phyloP scores from a whole-genome alignment of 192 early-diverging fungal genomes.

The Rhizophlyctis rosea region DNA sequence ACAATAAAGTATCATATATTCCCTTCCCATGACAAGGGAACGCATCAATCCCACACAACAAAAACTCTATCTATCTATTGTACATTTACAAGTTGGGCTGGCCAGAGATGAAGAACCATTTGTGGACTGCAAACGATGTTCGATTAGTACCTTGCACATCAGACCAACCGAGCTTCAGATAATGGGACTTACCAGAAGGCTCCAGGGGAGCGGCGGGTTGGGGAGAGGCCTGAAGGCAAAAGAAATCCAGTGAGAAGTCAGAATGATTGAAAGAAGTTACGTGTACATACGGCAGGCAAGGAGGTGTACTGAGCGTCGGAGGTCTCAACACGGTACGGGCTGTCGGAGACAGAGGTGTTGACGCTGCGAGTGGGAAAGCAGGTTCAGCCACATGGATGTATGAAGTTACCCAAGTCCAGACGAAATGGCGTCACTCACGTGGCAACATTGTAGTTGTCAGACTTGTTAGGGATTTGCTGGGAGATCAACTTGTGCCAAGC shows the following conservation, averaged over 20 bases:
- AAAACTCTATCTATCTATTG: too few relatives aligned
- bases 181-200: constrained; percentile 53
- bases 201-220: constrained; percentile 70
- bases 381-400: constrained; percentile 6
- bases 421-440: constrained; percentile 52
- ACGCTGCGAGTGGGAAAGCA: constrained; percentile 34
- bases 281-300: too few relatives aligned
- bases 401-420: background rate
- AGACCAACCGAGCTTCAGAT: background rate
- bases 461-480: constrained; percentile 56
- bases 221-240: constrained; percentile 32
- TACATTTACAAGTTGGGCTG: constrained; percentile 44
- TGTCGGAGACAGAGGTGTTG: constrained; percentile 65
- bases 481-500: constrained; percentile 85
- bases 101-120: constrained; percentile 98
- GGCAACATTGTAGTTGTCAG: constrained; percentile 71
- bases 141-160: constrained; percentile 21
- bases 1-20: too few relatives aligned
- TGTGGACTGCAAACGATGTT: constrained; percentile 67
- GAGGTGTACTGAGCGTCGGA: constrained; percentile 53
- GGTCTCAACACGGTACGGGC: constrained; percentile 66
- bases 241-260: too few relatives aligned
- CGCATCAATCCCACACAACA: too few relatives aligned
- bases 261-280: too few relatives aligned
- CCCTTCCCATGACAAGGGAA: too few relatives aligned